phyloP scores from a whole-genome alignment of 768 basidiomycete genomes.

The Daedalea quercina region DNA sequence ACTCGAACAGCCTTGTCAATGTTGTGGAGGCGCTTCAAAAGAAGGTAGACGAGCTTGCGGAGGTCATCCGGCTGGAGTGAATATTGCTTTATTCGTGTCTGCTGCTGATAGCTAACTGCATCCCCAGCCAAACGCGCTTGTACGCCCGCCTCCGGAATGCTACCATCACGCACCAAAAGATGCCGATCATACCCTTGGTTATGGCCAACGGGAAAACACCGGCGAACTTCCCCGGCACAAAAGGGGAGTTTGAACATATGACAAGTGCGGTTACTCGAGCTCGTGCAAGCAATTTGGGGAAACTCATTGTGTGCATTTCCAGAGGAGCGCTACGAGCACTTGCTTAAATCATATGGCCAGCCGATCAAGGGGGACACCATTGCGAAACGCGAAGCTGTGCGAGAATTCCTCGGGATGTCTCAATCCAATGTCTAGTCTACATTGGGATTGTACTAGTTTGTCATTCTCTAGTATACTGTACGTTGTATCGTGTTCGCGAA shows the following conservation, averaged over 20 bases:
- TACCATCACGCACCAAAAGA: slow-evolving; percentile 26
- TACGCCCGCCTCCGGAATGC: slow-evolving; percentile 31
- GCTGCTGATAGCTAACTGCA: neutral
- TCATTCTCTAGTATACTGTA: too few species aligned
- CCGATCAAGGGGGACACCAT: slow-evolving; percentile 33
- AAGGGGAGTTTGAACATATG: slow-evolving; percentile 40
- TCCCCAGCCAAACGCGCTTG: slow-evolving; percentile 29
- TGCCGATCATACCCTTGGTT: slow-evolving; percentile 23
- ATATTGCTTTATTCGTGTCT: slow-evolving; percentile 1
- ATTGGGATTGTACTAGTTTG: too few species aligned
- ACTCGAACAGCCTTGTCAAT: slow-evolving; percentile 12
- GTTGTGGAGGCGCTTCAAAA: slow-evolving; percentile 29
- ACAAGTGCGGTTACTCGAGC: slow-evolving; percentile 26
- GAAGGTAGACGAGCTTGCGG: slow-evolving; percentile 26
- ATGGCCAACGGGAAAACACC: slow-evolving; percentile 29
- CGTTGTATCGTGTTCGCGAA: too few species aligned
- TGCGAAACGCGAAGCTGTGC: slow-evolving; percentile 32
- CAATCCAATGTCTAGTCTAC: too few species aligned
- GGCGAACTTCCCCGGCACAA: slow-evolving; percentile 28
- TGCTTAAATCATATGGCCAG: slow-evolving; percentile 29
- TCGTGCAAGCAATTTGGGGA: neutral
- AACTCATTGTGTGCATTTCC: neutral
- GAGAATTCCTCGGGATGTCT: slow-evolving; percentile 30
- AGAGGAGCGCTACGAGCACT: slow-evolving; percentile 36
- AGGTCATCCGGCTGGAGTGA: slow-evolving; percentile 29